A percentile compares a stretch with the other conserved stretches of the same genome.
phyloP scores from a whole-genome alignment of 176 grass and related monocot species.

The Typha latifolia region DNA sequence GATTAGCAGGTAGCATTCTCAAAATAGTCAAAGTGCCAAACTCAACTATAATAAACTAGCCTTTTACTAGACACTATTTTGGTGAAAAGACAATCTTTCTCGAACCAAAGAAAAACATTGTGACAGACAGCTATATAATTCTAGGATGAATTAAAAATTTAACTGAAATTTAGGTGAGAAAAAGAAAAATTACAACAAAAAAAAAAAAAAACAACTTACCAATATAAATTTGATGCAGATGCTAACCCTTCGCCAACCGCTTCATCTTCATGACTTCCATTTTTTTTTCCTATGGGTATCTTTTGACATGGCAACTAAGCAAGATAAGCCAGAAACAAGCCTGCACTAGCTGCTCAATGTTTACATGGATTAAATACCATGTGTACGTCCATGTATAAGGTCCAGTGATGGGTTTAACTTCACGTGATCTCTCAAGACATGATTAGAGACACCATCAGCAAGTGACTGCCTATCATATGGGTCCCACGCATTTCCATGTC shows the following conservation, averaged over 20 bases:
- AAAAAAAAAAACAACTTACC: background rate
- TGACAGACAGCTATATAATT: background rate
- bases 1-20: no score
- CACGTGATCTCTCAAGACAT: slow-evolving; percentile 28
- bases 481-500: slow-evolving; percentile 52
- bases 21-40: no score
- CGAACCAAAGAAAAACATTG: background rate
- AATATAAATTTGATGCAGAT: background rate
- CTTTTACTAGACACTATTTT: no score
- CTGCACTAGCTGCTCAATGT: background rate
- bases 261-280: background rate
- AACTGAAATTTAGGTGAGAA: background rate
- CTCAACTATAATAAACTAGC: no score
- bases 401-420: slow-evolving; percentile 63
- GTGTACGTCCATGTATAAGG: slow-evolving; percentile 29
- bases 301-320: background rate
- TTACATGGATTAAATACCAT: slow-evolving; percentile 9
- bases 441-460: slow-evolving; percentile 38
- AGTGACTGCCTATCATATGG: slow-evolving; percentile 31
- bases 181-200: background rate
- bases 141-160: background rate
- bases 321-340: background rate
- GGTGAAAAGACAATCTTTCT: no score
- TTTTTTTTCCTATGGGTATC: background rate
- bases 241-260: background rate